These are phyloP conservation scores for Taiozyma sp. DNA, from an alignment of 1,139 yeast genomes.

Conservation along the genomic window DNA sequence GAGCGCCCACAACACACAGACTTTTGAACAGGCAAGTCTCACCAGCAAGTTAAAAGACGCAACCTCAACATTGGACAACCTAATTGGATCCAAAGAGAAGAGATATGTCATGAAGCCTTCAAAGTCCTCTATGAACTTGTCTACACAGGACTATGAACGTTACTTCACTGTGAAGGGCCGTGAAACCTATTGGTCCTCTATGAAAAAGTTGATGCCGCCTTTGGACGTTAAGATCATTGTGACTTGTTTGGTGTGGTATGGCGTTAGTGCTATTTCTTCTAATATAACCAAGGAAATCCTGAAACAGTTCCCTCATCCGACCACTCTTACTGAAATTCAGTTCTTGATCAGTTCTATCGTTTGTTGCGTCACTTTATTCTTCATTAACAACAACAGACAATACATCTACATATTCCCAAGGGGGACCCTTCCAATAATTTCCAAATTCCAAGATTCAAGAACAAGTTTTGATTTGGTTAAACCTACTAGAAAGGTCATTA, in stretches of 20 bases:
- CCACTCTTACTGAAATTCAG: constrained; percentile 81
- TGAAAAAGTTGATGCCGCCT: constrained; percentile 15
- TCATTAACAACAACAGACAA: constrained; percentile 17
- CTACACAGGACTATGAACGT: constrained; percentile 18
- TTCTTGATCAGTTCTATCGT: constrained; percentile 60
- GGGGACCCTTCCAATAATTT: constrained; percentile 47
- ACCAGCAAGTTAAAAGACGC: constrained; percentile 8
- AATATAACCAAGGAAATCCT: constrained; percentile 76
- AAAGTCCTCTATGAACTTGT: constrained; percentile 19
- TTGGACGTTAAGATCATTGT: constrained; percentile 31
- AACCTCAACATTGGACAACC: background rate
- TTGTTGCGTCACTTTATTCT: constrained; percentile 32
- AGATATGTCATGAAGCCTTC: constrained; percentile 21
- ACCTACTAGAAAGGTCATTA: constrained; percentile 48
- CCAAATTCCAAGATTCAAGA: constrained; percentile 21
- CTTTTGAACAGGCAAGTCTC: constrained; percentile 10
- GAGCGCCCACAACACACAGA: constrained; percentile 6
- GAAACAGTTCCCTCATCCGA: constrained; percentile 65
- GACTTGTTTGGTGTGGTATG: constrained; percentile 73
- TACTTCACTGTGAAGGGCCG: constrained; percentile 20
- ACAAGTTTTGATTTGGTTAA: constrained; percentile 35
- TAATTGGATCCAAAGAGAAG: background rate
- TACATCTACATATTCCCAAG: constrained; percentile 39
- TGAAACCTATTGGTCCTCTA: constrained; percentile 5
- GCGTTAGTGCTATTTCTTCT: constrained; percentile 73